These are phyloP conservation scores for Globisporangium mamillatum DNA, from an alignment of 352 stramenopile species.

Conservation along the genomic window DNA sequence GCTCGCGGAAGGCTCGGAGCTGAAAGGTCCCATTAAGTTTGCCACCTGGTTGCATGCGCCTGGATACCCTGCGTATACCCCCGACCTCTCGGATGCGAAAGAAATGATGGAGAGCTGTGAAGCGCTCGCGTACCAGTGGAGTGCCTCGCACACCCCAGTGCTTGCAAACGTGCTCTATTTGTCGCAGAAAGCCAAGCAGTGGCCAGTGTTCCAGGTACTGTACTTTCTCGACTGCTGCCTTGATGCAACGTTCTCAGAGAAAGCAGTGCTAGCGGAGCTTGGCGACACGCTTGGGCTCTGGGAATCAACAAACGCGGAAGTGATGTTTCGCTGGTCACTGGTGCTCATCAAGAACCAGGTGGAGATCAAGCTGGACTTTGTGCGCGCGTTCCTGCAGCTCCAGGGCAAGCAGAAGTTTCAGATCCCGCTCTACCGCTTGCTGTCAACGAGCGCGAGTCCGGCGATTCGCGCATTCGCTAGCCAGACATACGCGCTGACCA, in stretches of 20 bases:
- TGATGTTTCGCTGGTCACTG: conserved; percentile 63
- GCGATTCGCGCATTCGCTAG: conserved; percentile 40
- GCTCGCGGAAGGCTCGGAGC: conserved; percentile 43
- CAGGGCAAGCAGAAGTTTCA: conserved; percentile 85
- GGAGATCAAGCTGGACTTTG: conserved; percentile 36
- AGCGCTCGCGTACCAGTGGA: conserved; percentile 63
- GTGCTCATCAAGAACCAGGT: conserved; percentile 68
- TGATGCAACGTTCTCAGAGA: conserved; percentile 36
- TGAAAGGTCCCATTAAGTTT: conserved; percentile 65
- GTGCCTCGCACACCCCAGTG: conserved; percentile 38
- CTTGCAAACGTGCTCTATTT: conserved; percentile 65
- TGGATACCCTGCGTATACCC: conserved; percentile 52
- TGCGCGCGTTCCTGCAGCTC: conserved; percentile 54
- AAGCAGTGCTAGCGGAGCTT: conserved; percentile 44
- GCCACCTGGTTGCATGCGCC: conserved; percentile 65
- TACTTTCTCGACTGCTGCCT: conserved; percentile 74
- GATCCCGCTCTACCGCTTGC: conserved; percentile 63
- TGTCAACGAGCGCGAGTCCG: conserved; percentile 41
- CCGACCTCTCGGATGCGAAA: conserved; percentile 61
- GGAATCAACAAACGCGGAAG: conserved; percentile 57
- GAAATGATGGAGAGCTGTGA: conserved; percentile 72
- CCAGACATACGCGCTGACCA: conserved; percentile 42
- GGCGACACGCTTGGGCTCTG: conserved; percentile 56
- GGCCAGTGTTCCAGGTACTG: conserved; percentile 54
- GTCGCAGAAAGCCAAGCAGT: conserved; percentile 53